These are phyloP conservation scores for Arachis monticola DNA, from an alignment of 331 rosid species.

Conservation along the genomic window DNA sequence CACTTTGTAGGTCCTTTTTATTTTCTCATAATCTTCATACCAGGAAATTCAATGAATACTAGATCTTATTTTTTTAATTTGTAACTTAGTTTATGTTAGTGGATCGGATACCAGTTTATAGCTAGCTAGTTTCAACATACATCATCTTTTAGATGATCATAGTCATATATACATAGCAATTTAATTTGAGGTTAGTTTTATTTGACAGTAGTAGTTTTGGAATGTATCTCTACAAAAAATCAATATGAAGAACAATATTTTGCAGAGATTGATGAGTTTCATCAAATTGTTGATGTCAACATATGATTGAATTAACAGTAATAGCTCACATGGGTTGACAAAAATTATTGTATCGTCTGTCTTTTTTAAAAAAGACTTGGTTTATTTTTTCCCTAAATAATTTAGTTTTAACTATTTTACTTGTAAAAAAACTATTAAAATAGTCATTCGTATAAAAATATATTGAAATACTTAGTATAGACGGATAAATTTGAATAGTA, in stretches of 20 bases:
- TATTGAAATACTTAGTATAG: too few relatives aligned
- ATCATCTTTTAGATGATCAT: not conserved
- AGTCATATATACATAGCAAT: not conserved
- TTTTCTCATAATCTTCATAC: conserved; percentile 37
- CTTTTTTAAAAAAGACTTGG: not conserved
- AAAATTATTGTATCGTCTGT: not conserved
- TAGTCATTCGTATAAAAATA: too few relatives aligned
- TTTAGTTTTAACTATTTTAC: too few relatives aligned
- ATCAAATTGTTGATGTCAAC: not conserved
- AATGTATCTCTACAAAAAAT: not conserved
- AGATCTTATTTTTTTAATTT: not conserved
- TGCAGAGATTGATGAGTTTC: not conserved
- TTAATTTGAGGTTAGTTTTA: not conserved
- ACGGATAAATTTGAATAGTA: too few relatives aligned
- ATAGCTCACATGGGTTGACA: not conserved
- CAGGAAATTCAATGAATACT: not conserved
- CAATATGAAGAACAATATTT: not conserved
- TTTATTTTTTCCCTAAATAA: too few relatives aligned
- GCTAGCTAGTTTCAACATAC: not conserved
- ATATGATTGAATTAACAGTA: not conserved
- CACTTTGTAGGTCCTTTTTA: conserved; percentile 76
- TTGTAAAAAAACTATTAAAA: too few relatives aligned
- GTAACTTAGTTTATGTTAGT: conserved; percentile 5
- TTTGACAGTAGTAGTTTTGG: conserved; percentile 9
- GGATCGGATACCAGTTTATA: not conserved